Percentiles rank a stretch among this genome's conserved stretches.
These are phyloP conservation scores for Pontederia crassipes DNA, from an alignment of 176 grass and related monocot species.

Conservation along the genomic window DNA sequence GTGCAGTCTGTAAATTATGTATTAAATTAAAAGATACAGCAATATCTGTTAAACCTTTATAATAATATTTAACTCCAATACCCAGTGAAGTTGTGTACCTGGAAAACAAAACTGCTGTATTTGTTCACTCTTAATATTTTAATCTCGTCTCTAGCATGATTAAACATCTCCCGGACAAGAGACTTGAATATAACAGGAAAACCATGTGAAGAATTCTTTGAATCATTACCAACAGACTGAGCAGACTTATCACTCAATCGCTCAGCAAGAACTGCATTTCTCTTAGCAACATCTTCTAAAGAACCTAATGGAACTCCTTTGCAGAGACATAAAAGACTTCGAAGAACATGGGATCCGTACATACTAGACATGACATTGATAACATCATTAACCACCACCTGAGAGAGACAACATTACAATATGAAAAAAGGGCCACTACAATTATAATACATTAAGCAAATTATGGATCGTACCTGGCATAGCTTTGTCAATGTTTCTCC, in stretches of 20 bases:
- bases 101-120: slow-evolving; percentile 87
- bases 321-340: slow-evolving; percentile 79
- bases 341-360: slow-evolving; percentile 88
- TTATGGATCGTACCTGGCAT: slow-evolving; percentile 49
- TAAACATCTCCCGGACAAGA: slow-evolving; percentile 59
- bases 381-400: slow-evolving; percentile 57
- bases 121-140: slow-evolving; percentile 47
- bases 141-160: slow-evolving; percentile 49
- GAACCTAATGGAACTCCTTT: slow-evolving; percentile 58
- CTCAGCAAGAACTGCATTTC: slow-evolving; percentile 53
- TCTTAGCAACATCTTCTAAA: slow-evolving; percentile 59
- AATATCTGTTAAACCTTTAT: slow-evolving; percentile 10
- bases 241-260: slow-evolving; percentile 41
- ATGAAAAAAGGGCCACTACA: slow-evolving; percentile 10
- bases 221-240: slow-evolving; percentile 24
- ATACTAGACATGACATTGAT: slow-evolving; percentile 59
- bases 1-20: slow-evolving; percentile 38
- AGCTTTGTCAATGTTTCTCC: slow-evolving; percentile 55
- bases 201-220: slow-evolving; percentile 33
- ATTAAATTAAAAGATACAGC: slow-evolving; percentile 5
- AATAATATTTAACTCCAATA: neutral
- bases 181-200: slow-evolving; percentile 50
- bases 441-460: neutral
- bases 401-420: slow-evolving; percentile 16
- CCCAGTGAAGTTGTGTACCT: slow-evolving; percentile 28